Base-by-base conservation (phyloP, 2,329 filamentous ascomycete genomes). In the Phialemoniopsis sp. region DNA sequence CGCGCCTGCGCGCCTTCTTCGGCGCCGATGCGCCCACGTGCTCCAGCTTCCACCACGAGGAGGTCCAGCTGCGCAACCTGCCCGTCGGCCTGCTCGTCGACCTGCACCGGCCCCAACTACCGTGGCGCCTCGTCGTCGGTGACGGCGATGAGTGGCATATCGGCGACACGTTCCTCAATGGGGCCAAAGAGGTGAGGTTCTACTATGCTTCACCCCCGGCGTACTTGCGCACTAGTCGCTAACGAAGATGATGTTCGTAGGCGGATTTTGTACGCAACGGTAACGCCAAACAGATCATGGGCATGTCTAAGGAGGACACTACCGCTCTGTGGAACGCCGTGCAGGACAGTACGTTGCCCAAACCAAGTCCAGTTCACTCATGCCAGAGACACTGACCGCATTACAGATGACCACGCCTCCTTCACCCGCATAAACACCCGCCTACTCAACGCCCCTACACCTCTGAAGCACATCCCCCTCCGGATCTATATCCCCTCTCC, bases 231-330 rank as follows among this genome's bases (percentile, higher is more conserved):
- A 39, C 15, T 28, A 29, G 16, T 29, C 13, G n/a, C 35, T 41
- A 32, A 41, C 29, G 19, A 28, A 15, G 21, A 26, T 26, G 21
- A 26, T 26, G 21, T 6, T 26, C 21, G 10, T 26, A 80, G 72
- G 89, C 90, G 21, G 89, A 95, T 62, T 95, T 89, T 50, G 70
- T 95, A 37, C 80, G 90, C 37, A 91, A 93, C 50, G 89, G 89
- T 33, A 93, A 86, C 39, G 89, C 88, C 13, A 89, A 91, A 58
- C 84, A 86, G 44, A 90, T 95, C 54, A 95, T 95, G 88, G 84
- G 82, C 39, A 69, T 96, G 54, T 89, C 85, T 44, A 90, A 89
- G 58, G 81, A 87, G 34, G 82, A 95, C 58, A 93, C 87, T 13
- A 87, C 82, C 8, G 78, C 84, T 26, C 71, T 96, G 28, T 96